A percentile compares a stretch with the other conserved stretches of the same genome.
phyloP scores from a whole-genome alignment of 1,139 yeast species.

The Geotrichum macrosporum region DNA sequence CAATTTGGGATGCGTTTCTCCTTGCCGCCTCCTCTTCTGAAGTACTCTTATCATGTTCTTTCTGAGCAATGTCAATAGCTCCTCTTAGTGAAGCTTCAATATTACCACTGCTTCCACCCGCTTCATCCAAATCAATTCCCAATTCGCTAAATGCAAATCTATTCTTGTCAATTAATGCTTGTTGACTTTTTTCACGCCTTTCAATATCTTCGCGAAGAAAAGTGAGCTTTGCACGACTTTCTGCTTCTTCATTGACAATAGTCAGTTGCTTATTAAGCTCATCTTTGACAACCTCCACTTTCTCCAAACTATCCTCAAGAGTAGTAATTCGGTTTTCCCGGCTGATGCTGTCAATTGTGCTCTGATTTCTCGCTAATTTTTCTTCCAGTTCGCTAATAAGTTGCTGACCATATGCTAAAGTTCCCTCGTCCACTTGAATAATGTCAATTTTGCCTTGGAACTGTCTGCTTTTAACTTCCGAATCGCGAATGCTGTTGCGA shows the following conservation, averaged over 20 bases:
- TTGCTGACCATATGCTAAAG: slow-evolving; percentile 40
- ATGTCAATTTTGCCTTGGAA: slow-evolving; percentile 41
- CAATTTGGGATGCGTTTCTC: not conserved
- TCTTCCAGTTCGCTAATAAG: slow-evolving; percentile 39
- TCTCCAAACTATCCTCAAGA: slow-evolving; percentile 42
- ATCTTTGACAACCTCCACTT: slow-evolving; percentile 54
- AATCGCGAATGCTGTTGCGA: slow-evolving; percentile 38
- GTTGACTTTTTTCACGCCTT: slow-evolving; percentile 34
- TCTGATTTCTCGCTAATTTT: slow-evolving; percentile 30
- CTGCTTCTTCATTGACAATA: slow-evolving; percentile 55
- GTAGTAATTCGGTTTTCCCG: slow-evolving; percentile 42
- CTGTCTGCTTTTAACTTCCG: slow-evolving; percentile 36
- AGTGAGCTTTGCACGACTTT: slow-evolving; percentile 49
- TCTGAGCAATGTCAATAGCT: slow-evolving; percentile 7
- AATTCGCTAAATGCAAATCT: slow-evolving; percentile 23
- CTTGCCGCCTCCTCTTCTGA: slow-evolving; percentile 4
- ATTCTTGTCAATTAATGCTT: slow-evolving; percentile 31
- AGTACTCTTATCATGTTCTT: slow-evolving; percentile 1
- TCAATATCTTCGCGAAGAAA: slow-evolving; percentile 42
- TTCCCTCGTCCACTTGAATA: slow-evolving; percentile 43
- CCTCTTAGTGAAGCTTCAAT: slow-evolving; percentile 9
- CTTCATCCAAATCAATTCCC: slow-evolving; percentile 29
- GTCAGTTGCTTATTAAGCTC: slow-evolving; percentile 49
- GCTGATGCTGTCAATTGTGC: slow-evolving; percentile 31
- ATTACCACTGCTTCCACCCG: not conserved